Evolutionary conservation across 306 rosid species (phyloP), one percentile per base, ranked within the genome.

Genomic region (Prunus salicina): DNA sequence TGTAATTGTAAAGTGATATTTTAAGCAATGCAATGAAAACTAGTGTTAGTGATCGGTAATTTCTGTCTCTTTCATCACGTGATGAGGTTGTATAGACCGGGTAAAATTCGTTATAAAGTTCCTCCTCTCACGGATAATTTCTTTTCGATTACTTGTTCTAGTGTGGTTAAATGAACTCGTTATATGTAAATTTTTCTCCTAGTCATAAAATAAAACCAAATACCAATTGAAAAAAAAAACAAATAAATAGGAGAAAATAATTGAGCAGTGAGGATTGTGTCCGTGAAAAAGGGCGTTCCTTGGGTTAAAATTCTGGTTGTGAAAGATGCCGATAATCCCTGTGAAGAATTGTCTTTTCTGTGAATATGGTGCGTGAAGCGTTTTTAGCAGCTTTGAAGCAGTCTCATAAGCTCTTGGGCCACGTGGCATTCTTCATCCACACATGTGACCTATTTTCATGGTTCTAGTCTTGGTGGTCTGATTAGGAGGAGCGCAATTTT

Each of bases 321-420:
- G 76, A 73, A 24, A 24, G 8, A 8, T 57, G 19, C 41, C 25
- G 25, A 41, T 4, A 47, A 69, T 32, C 9, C 15, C 24, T 64
- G 1, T n/a, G 27, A 64, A 64, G 49, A 64, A 34, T 20, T 20
- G 28, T 20, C 11, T 20, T 22, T 67, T 32, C 49, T 50, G 72
- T 74, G 25, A 75, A 49, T 8, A 15, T 11, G 22, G 51, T 32
- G 50, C 2, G 58, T 55, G 52, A 57, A 67, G n/a, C 16, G 55
- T 49, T 66, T 79, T 20, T 41, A 20, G 25, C 9, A 57, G 2
- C 12, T 79, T 75, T 79, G 88, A 84, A 82, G 68, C 49, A 67
- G 77, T 80, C 84, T 69, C 63, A 2, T 8, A 10, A 10, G 11
- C 63, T 19, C 3, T 1, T 28, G 30, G 75, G 63, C 8, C 58